Evolutionary conservation across 768 basidiomycete genomes (phyloP).

Genomic region (Pluteus cervinus): DNA sequence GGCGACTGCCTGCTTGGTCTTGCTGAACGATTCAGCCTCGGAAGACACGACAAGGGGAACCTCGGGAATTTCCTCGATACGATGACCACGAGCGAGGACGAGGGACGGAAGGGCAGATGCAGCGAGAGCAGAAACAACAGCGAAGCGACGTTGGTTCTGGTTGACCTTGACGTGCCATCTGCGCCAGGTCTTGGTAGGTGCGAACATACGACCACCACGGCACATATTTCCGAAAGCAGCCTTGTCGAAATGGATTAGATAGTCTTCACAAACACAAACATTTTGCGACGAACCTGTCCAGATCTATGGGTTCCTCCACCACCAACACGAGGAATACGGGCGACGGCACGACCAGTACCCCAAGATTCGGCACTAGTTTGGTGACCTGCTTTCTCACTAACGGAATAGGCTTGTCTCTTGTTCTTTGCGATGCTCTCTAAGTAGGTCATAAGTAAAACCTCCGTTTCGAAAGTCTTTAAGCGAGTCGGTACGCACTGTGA

Average conservation of each 20-base stretch:
- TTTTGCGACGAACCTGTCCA: constrained; percentile 65
- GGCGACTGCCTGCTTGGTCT: constrained; percentile 95
- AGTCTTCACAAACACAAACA: not conserved
- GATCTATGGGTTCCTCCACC: constrained; percentile 98
- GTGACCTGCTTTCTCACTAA: constrained; percentile 97
- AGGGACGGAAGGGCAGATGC: constrained; percentile 97
- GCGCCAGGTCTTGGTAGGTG: constrained; percentile 98
- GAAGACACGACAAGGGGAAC: constrained; percentile 88
- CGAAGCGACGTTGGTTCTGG: constrained; percentile 98
- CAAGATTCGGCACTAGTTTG: constrained; percentile 99
- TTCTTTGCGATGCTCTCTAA: constrained; percentile 97
- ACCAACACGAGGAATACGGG: constrained; percentile 99
- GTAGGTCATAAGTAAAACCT: constrained; percentile 8
- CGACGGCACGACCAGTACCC: constrained; percentile 99
- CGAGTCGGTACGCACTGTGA: constrained; percentile 72
- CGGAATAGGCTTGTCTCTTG: constrained; percentile 94
- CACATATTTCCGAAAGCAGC: constrained; percentile 99
- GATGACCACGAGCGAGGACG: constrained; percentile 98
- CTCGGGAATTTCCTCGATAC: constrained; percentile 95
- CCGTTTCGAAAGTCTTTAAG: not conserved
- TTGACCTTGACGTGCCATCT: constrained; percentile 99
- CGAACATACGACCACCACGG: constrained; percentile 99
- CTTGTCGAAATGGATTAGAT: constrained; percentile 28
- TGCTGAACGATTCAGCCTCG: constrained; percentile 79
- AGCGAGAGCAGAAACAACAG: constrained; percentile 94